Conservation (phyloP, 148 eudicot genomes). For the Heliamphora exappendiculata region DNA sequence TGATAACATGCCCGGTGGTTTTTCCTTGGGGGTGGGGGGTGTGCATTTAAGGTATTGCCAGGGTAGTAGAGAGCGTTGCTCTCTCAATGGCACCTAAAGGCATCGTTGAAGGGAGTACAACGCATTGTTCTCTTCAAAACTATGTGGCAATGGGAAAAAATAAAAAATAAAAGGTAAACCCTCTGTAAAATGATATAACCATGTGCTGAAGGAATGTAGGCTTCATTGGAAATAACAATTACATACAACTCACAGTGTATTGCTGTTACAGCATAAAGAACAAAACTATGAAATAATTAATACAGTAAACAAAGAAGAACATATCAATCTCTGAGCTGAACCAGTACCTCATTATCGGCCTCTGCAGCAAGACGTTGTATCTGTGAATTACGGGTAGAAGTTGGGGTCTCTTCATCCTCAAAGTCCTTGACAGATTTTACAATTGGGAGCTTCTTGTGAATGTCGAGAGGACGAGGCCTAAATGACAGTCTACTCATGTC, state of each 20-base stretch:
- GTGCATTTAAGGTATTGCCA: too few species aligned
- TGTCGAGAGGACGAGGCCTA: conserved; percentile 93
- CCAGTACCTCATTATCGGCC: conserved; percentile 67
- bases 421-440: conserved; percentile 80
- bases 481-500: conserved; percentile 83
- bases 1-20: not conserved
- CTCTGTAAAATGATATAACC: not conserved
- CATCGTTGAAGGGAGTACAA: not conserved
- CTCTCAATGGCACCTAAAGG: too few species aligned
- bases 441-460: conserved; percentile 93
- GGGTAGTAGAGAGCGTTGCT: too few species aligned
- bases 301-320: not conserved
- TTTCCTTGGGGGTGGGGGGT: not conserved
- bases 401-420: conserved; percentile 85
- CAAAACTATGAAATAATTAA: not conserved
- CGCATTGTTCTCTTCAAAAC: not conserved
- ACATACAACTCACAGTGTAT: not conserved
- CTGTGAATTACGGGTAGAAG: conserved; percentile 73
- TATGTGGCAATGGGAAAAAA: not conserved
- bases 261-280: not conserved
- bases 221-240: too few species aligned
- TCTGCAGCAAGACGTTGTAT: conserved; percentile 64
- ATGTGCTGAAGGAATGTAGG: not conserved
- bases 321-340: not conserved
- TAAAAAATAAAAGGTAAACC: not conserved